Conservation (phyloP, 805 yeast species). For the Clavispora vitiphila region DNA sequence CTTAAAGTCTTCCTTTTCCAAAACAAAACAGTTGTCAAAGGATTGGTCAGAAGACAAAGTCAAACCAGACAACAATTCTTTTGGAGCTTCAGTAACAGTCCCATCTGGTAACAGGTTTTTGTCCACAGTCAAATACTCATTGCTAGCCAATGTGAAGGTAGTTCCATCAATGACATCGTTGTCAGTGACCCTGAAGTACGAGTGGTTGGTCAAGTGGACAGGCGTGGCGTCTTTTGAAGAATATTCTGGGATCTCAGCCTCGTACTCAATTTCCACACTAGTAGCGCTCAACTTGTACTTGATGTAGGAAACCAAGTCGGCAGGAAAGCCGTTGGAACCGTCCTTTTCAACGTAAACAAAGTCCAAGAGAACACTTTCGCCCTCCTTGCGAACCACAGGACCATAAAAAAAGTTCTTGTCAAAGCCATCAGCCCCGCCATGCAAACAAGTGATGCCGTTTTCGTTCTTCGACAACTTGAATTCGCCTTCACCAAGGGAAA, state of each 20-base stretch:
- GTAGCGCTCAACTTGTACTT: conserved; percentile 38
- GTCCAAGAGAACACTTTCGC: conserved; percentile 25
- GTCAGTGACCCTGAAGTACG: conserved; percentile 49
- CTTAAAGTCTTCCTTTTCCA: conserved; percentile 25
- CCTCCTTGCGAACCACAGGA: conserved; percentile 39
- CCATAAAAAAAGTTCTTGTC: conserved; percentile 49
- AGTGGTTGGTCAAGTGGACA: conserved; percentile 57
- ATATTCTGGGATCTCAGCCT: conserved; percentile 26
- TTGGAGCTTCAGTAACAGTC: conserved; percentile 13
- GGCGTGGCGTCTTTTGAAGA: conserved; percentile 40
- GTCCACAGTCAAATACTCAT: conserved; percentile 40
- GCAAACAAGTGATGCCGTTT: conserved; percentile 36
- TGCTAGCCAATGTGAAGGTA: conserved; percentile 29
- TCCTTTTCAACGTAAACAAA: conserved; percentile 43
- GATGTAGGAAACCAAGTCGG: conserved; percentile 44
- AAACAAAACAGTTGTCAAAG: conserved; percentile 47
- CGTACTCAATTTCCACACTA: conserved; percentile 46
- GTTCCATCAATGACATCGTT: conserved; percentile 28
- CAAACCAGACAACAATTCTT: conserved; percentile 18
- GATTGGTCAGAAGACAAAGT: conserved; percentile 1
- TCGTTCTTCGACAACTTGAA: conserved; percentile 43
- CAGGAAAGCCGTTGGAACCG: conserved; percentile 57
- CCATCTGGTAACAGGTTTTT: conserved; percentile 44
- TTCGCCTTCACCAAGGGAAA: conserved; percentile 35
- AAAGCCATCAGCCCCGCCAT: conserved; percentile 52